phyloP scores from a whole-genome alignment of 2,329 filamentous ascomycete species.

The Acarospora socialis region DNA sequence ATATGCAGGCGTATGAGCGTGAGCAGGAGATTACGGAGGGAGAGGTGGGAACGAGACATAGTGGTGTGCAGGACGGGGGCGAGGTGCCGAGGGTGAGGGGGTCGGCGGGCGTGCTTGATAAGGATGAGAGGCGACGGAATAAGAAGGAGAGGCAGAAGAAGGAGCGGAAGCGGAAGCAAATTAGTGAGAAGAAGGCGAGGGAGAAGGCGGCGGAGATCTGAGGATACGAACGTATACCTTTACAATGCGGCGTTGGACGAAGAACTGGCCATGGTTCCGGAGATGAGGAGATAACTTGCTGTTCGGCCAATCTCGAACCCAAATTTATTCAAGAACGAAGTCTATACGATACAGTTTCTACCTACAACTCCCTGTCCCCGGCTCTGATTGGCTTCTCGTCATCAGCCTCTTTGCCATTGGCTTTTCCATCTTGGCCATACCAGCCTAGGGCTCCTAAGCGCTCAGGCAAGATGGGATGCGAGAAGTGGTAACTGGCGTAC shows the following conservation, averaged over 20 bases:
- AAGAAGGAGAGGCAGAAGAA: constrained; percentile 41
- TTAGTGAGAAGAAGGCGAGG: constrained; percentile 24
- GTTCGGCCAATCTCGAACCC: no score
- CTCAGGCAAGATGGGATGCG: constrained; percentile 90
- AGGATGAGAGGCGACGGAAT: constrained; percentile 38
- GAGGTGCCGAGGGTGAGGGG: constrained; percentile 22
- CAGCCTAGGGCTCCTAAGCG: constrained; percentile 81
- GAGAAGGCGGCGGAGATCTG: constrained; percentile 15
- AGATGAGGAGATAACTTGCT: no score
- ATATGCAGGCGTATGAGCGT: constrained; percentile 21
- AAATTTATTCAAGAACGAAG: no score
- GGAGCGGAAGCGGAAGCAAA: constrained; percentile 21
- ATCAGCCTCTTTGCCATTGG: constrained; percentile 26
- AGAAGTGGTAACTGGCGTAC: constrained; percentile 98
- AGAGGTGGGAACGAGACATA: constrained; percentile 15
- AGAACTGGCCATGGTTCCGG: not conserved
- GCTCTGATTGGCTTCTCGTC: constrained; percentile 50
- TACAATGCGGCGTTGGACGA: not conserved
- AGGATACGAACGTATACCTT: constrained; percentile 8
- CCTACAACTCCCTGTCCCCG: constrained; percentile 60
- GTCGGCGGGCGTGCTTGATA: constrained; percentile 28
- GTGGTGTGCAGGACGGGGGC: constrained; percentile 25
- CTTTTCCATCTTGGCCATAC: constrained; percentile 48
- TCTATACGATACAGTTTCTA: no score
- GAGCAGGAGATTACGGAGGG: constrained; percentile 26